These are phyloP conservation scores for Globisporangium sylvaticum DNA, from an alignment of 352 stramenopile species.

Conservation along the genomic window DNA sequence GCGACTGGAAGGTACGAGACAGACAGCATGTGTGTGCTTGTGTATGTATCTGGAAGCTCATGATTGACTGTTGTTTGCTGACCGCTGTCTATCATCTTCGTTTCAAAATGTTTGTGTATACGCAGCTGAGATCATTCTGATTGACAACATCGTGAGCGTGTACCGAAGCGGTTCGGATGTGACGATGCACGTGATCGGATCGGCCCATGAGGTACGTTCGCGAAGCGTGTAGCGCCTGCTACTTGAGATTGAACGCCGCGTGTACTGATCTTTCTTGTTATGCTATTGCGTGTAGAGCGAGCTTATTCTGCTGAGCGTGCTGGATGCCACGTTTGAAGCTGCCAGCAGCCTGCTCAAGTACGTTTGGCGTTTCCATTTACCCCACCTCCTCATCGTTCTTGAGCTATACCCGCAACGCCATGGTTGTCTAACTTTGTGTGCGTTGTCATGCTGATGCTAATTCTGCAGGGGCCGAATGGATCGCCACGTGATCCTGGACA, in stretches of 20 bases:
- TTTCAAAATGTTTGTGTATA: neutral
- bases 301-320: constrained; percentile 82
- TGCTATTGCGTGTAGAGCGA: constrained; percentile 70
- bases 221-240: neutral
- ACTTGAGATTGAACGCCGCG: neutral
- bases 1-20: constrained; percentile 83
- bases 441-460: neutral
- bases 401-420: neutral
- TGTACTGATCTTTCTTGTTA: neutral
- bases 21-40: too few relatives aligned
- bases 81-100: neutral
- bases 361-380: constrained; percentile 15
- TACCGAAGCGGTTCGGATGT: constrained; percentile 85
- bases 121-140: constrained; percentile 82
- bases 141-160: constrained; percentile 90
- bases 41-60: too few relatives aligned
- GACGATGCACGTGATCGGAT: constrained; percentile 88
- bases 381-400: neutral
- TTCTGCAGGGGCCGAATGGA: constrained; percentile 70
- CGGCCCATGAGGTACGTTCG: constrained; percentile 55
- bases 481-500: constrained; percentile 86
- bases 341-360: constrained; percentile 86
- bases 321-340: constrained; percentile 83
- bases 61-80: too few relatives aligned
- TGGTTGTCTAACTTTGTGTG: neutral